Percentiles rank a stretch among this genome's conserved stretches.
Evolutionary conservation across 768 basidiomycete genomes (phyloP).

Genomic region (Pleurotus ostreatus): DNA sequence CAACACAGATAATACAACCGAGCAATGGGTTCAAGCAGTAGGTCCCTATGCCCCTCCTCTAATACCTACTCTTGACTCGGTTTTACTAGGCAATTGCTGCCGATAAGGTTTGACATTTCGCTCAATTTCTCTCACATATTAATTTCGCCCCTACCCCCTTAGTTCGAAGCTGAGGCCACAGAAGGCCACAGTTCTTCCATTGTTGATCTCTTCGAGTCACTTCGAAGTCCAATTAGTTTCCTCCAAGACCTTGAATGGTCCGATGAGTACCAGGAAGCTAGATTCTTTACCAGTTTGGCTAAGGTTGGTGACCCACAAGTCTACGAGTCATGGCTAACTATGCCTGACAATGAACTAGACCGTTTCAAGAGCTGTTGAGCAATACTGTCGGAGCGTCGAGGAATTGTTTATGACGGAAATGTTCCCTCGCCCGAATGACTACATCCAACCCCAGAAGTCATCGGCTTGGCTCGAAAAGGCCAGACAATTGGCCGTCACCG

Average conservation of each 20-base stretch:
- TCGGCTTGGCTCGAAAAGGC: conserved; percentile 89
- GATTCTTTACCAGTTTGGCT: conserved; percentile 84
- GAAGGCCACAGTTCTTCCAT: conserved; percentile 96
- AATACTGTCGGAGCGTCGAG: conserved; percentile 87
- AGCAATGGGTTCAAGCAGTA: conserved; percentile 91
- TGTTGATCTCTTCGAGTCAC: conserved; percentile 91
- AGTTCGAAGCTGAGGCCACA: conserved; percentile 76
- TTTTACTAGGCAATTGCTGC: conserved; percentile 65
- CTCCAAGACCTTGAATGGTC: conserved; percentile 90
- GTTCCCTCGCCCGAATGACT: conserved; percentile 81
- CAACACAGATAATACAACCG: conserved; percentile 87
- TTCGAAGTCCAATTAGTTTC: conserved; percentile 87
- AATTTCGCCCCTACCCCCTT: neutral
- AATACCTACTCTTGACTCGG: neutral
- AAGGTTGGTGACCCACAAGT: conserved; percentile 48
- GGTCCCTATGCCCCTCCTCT: conserved; percentile 24
- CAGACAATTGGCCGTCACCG: conserved; percentile 64
- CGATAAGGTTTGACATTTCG: conserved; percentile 57
- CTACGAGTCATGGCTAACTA: neutral
- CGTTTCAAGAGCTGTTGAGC: conserved; percentile 86
- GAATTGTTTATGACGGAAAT: conserved; percentile 92
- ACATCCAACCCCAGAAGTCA: conserved; percentile 79
- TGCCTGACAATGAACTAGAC: conserved; percentile 46
- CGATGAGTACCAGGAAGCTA: conserved; percentile 82
- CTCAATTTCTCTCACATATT: neutral